Evolutionary conservation across 73 alveolate genomes (phyloP).

Genomic region (Blepharisma japonicum): DNA sequence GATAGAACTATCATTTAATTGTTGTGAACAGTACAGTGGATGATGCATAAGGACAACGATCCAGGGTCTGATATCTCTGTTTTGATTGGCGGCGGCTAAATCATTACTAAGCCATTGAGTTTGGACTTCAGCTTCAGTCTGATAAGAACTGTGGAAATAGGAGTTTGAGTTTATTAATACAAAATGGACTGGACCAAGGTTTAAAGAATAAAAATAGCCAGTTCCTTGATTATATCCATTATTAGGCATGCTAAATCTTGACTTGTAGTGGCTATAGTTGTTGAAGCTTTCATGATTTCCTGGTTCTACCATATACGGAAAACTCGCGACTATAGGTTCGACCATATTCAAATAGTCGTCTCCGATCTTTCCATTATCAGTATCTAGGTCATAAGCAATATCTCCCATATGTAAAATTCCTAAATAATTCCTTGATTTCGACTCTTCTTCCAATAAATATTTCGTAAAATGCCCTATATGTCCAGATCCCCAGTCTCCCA

Average conservation of each 20-base stretch:
- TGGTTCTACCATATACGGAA: constrained; percentile 3
- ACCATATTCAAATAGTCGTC: background rate
- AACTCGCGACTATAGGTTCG: background rate
- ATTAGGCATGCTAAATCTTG: background rate
- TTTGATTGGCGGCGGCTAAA: background rate
- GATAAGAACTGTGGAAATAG: background rate
- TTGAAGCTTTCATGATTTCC: constrained; percentile 2
- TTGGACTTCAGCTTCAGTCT: background rate
- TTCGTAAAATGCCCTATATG: background rate
- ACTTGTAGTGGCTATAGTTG: constrained; percentile 6
- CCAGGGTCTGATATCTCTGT: constrained; percentile 20
- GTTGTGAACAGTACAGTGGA: constrained; percentile 19
- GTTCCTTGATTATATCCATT: background rate
- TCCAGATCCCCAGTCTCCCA: constrained; percentile 29
- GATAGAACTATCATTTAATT: no score
- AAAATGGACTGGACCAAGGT: constrained; percentile 19
- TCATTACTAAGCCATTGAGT: constrained; percentile 2
- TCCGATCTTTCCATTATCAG: background rate
- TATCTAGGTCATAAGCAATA: background rate
- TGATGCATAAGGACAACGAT: constrained; percentile 13
- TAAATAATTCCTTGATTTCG: background rate
- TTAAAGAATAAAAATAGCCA: constrained; percentile 9
- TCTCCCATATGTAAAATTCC: constrained; percentile 21
- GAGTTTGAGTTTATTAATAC: background rate
- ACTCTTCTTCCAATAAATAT: background rate